Evolutionary conservation across 345 rosid genomes (phyloP).

Genomic region (Hirschfeldia incana): DNA sequence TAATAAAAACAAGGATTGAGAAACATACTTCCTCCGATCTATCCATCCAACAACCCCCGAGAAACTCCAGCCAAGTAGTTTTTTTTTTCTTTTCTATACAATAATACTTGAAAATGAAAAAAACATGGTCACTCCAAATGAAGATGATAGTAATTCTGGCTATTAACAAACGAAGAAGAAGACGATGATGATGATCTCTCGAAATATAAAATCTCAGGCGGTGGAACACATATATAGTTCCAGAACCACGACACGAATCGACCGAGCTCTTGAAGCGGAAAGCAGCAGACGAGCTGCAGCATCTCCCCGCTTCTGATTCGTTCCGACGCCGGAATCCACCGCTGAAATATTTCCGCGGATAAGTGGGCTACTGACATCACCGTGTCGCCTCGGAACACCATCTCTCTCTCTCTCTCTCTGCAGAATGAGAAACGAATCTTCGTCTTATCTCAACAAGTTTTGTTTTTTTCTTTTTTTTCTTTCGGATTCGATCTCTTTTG

Average conservation of each 20-base stretch:
- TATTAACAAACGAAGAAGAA: constrained; percentile 23
- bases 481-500: constrained; percentile 2
- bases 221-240: constrained; percentile 70
- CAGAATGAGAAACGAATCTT: not conserved
- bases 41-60: constrained; percentile 6
- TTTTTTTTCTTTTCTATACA: not conserved
- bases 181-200: constrained; percentile 31
- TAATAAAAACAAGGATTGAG: not conserved
- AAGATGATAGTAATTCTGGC: constrained; percentile 38
- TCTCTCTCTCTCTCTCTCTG: constrained; percentile 5
- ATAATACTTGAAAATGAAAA: not conserved
- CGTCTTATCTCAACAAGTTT: constrained; percentile 20
- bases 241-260: constrained; percentile 65
- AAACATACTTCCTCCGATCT: not conserved
- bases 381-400: constrained; percentile 65
- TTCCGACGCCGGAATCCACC: constrained; percentile 47
- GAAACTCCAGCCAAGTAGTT: not conserved
- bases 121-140: constrained; percentile 28
- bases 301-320: constrained; percentile 60
- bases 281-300: constrained; percentile 65
- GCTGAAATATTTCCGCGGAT: constrained; percentile 58
- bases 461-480: not conserved
- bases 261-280: constrained; percentile 72
- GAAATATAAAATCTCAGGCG: constrained; percentile 48
- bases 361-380: constrained; percentile 52